Evolutionary conservation across 2,329 filamentous ascomycete genomes (phyloP), one percentile per base, ranked within the genome.

Genomic region (Stachybotrys chartarum): DNA sequence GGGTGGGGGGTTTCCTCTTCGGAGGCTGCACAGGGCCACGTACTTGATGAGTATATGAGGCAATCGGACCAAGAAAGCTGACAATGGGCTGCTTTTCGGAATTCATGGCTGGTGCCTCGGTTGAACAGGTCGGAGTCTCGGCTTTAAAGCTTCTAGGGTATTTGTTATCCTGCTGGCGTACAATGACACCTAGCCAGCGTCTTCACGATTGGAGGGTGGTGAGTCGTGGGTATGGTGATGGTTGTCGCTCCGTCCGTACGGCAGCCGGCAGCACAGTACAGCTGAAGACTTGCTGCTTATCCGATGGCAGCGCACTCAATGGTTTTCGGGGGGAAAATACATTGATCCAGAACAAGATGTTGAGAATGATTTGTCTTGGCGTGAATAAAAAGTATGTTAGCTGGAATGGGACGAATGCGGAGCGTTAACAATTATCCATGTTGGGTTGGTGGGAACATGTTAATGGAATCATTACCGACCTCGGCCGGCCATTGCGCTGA

Each of bases 11-110:
- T 24, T 24, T 24, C 24, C 4, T 24, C 32, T 45, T 18, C 51
- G 35, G 51, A 30, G 8, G 30, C 11, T 30, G 18, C 55, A 50
- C 53, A 52, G 50, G 45, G 48, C 47, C 53, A 56, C 67, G 59
- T 69, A 78, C 77, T 74, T 80, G 77, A 57, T 80, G 77, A 48
- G 77, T 76, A 63, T 79, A 79, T 52, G 77, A 79, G 16, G 77
- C 72, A 50, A 70, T 64, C 32, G 77, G 77, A 18, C 77, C 77
- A n/a, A 80, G 65, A 64, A 77, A 80, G 62, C 74, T 75, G 56
- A 80, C 78, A 39, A 73, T 62, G 14, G 74, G 74, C 59, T 75
- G 75, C 51, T 54, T 47, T 50, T 59, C 57, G 30, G 66, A 60
- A 39, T 65, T 50, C 62, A 67, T 53, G 18, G 48, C 6, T 51